Evolutionary conservation across 2,329 filamentous ascomycete species (phyloP).

Genomic region (Sarocladium kiliense): DNA sequence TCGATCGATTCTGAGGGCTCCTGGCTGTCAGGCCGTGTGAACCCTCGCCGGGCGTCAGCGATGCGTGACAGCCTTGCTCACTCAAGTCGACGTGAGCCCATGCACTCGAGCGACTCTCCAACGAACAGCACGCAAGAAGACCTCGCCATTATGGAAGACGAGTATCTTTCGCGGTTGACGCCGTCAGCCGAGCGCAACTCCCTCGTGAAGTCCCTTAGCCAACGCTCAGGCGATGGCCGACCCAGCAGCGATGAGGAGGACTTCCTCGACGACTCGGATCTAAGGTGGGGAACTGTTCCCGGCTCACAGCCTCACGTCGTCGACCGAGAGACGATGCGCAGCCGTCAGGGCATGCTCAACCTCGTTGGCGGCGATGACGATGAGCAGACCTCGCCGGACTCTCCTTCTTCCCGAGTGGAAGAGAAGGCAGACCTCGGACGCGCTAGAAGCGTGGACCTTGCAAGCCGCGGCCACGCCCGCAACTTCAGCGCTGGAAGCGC

Average conservation of each 20-base stretch:
- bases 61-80: constrained; percentile 35
- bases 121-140: constrained; percentile 57
- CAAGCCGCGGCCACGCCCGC: constrained; percentile 54
- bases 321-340: constrained; percentile 42
- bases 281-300: constrained; percentile 47
- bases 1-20: constrained; percentile 95
- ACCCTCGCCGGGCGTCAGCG: constrained; percentile 41
- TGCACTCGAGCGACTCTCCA: constrained; percentile 33
- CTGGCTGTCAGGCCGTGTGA: constrained; percentile 78
- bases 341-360: constrained; percentile 47
- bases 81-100: constrained; percentile 23
- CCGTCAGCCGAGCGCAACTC: constrained; percentile 19
- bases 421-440: constrained; percentile 46
- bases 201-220: constrained; percentile 22
- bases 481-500: constrained; percentile 76
- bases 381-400: constrained; percentile 21
- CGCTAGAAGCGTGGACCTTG: constrained; percentile 66
- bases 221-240: constrained; percentile 45
- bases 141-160: constrained; percentile 58
- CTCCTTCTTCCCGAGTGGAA: constrained; percentile 17
- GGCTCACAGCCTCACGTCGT: constrained; percentile 50
- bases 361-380: constrained; percentile 29
- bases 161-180: constrained; percentile 58
- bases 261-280: constrained; percentile 33
- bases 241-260: constrained; percentile 58